Base-by-base conservation (phyloP, 371 early-diverging fungal genomes). In the Apophysomyces sp. region DNA sequence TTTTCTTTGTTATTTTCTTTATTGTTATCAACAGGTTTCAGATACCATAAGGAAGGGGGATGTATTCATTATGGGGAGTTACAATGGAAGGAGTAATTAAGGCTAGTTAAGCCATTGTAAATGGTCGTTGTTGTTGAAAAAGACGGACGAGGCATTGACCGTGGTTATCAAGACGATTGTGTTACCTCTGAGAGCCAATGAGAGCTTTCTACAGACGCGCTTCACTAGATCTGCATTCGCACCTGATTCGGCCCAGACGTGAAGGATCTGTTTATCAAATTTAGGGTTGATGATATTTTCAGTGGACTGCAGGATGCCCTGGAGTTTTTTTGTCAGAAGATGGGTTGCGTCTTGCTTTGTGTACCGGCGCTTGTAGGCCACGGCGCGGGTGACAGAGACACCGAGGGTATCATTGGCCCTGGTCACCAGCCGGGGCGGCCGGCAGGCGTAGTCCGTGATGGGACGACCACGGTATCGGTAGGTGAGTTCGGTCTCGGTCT, bases 361-460 rank as follows among this genome's bases (percentile, higher is more conserved):
- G 58, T 76, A 80, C 0, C 68, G 62, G 6, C 82, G 69, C 24
- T 66, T 53, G 58, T 62, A 80, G 0, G 81, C 73, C 62, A 78
- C 75, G 1, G 86, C 84, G 1, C 86, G 67, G 1, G 86, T 86
- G 18, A 86, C 86, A 4, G 84, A 83, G 8, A 86, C 83, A 27
- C 81, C 84, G 7, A 83, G 44, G 13, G 63, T 64, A 21, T 37
- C 7, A 12, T 55, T 3, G 2, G 52, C 21, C 13, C 15, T 27
- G n/a, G 41, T 54, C 36, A 44, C 11, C 32, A 52, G 32, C 29
- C 53, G 16, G 76, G 31, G 1, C 64, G 11, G 24, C 21, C 49
- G 68, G 52, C 78, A 72, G 5, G 80, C 73, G 62, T 82, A 86
- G 57, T 86, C 86, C 28, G 83, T 81, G 55, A 86, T 79, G 30